Evolutionary conservation across 1,284 basidiomycete species (phyloP), one percentile per base, ranked within the genome.

Genomic region (Rhodotorula sp.): DNA sequence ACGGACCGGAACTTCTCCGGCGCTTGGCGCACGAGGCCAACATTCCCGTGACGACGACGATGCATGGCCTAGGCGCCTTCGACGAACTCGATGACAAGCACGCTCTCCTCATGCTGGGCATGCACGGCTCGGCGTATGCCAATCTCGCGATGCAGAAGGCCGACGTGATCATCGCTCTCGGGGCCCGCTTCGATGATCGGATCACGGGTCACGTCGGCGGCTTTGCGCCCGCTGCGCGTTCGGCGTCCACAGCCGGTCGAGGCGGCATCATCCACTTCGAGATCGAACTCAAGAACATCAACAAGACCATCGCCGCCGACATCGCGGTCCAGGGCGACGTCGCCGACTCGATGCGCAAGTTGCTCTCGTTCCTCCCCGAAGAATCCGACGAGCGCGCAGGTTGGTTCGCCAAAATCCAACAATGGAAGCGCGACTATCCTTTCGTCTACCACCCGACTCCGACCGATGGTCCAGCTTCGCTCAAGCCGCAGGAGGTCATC

Each of bases 241-340:
- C 90, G 23, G 95, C 95, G 19, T 94, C 95, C 6, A 83, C 86
- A 3, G 86, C 90, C 79, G 92, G 93, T 63, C 87, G 88, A 2
- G 95, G 97, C 43, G 97, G 95, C 65, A 97, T 99, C 84, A 95
- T 99, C 79, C 95, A 99, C 84, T 98, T 98, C 80, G 97, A 99
- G 84, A 94, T 99, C 78, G 89, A 90, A 84, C 93, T 95, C 62
- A 98, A 99, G 86, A 99, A 99, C 84, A 87, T 99, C 84, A 99
- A 99, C 87, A 99, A 99, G 84, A 94, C 98, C 71, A 88, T 99
- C 65, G 89, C 98, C 77, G 94, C 97, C 38, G 89, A 91, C 62
- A 91, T 97, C 73, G 93, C 97, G 64, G 86, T 99, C 77, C 87
- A 97, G 64, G 95, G 95, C 64, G 97, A 99, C 80, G 95, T 98